Base-by-base conservation (phyloP, 2,329 filamentous ascomycete species). In the Nemania sp. region DNA sequence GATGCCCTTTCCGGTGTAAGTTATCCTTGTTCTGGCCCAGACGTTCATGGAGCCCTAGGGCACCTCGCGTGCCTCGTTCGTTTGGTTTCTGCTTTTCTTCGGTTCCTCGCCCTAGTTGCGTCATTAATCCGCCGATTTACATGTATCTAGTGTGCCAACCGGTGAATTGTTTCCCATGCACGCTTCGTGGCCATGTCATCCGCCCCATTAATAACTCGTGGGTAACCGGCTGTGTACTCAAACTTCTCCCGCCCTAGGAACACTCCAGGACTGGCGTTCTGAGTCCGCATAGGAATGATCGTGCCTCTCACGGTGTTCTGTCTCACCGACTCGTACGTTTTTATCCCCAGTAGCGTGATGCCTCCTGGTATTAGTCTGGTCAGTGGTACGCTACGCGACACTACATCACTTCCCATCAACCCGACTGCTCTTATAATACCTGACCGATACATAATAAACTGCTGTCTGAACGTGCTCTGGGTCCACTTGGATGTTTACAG, bases 171-270 rank as follows among this genome's bases (percentile, higher is more conserved):
- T 68, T 67, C 65, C 69, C 67, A 75, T 77, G 75, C 75, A 77
- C 70, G 73, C 70, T 70, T 74, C 72, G 74, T 76, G 73, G 72
- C 70, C 67, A 68, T 72, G 68, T 64, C 68, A 68, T 68, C 60
- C 66, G 64, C 66, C 67, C 68, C 64, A 66, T 70, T 65, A 64
- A 68, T 69, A 68, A 65, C 68, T 70, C 66, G 68, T 68, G 59
- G 65, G 64, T 68, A 70, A 65, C 65, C 64, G 60, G 54, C 52
- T 63, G 60, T 65, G 58, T 62, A 55, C 62, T 65, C 56, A 51
- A 65, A 57, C 56, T 56, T 49, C 17, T 52, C 63, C 54, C 33
- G 39, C 53, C 40, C 42, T 24, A 17, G 26, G 22, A 37, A 39
- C 23, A 44, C 26, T 15, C 6, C 17, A 47, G 37, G 33, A 40